Base-by-base conservation (phyloP, 768 basidiomycete species). In the Phlebiopsis flavidoalba region DNA sequence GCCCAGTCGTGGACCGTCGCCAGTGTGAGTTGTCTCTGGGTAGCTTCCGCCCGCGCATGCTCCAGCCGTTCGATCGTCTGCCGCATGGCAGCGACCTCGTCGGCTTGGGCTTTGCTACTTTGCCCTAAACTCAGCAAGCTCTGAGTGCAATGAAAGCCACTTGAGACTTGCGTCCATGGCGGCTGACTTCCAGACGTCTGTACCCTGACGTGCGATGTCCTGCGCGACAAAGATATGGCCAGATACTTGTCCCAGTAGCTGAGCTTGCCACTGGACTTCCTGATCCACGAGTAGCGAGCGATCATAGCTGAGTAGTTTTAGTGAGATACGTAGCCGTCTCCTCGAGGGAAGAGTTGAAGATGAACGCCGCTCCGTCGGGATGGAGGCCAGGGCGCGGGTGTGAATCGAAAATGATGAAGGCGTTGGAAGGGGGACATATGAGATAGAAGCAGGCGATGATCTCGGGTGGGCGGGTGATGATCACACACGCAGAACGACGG, bases 401-500 rank as follows among this genome's bases (percentile, higher is more conserved):
- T 3, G 86, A 86, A 71, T 89, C 87, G 61, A 89, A 89, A 48
- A 89, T 72, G 51, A 82, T 75, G 64, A 83, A 88, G 19, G 83
- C 69, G 24, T 72, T 69, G 26, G 57, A 43, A 1, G 53, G 37
- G 10, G 57, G 26, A n/a, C 53, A 62, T 36, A 64, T 53, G 53
- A 77, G 65, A 60, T 72, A 75, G 61, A 85, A 68, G 67, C 84
- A 83, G 8, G 80, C 77, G 10, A 89, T 71, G 56, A 89, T 88
- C 67, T 89, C 88, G 0, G 88, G 87, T 40, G 87, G 86, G 22
- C 86, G 84, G 0, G 87, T 89, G 64, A 89, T 83, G 57, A 88
- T 76, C 33, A 73, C 75, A 58, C 79, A 80, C 48, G 77, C 59
- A 55, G 75, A 67, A 62, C 70, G 33, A 19, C 65, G 1, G 6